Evolutionary conservation across 2,329 filamentous ascomycete genomes (phyloP).

Genomic region (Penicillium rolfsii): DNA sequence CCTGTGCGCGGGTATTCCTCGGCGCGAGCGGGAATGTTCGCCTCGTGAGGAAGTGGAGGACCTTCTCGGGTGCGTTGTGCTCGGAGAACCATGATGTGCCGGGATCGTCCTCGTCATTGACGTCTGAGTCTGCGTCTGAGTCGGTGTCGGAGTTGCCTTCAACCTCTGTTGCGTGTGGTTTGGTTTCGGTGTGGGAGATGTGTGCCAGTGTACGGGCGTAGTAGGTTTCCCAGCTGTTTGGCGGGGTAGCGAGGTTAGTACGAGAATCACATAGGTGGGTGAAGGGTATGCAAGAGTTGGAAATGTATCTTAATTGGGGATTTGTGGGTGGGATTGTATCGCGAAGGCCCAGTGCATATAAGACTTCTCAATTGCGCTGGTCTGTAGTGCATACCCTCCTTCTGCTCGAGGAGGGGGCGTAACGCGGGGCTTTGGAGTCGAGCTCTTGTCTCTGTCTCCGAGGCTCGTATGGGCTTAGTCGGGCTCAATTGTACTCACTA

Average conservation of each 20-base stretch:
- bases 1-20: conserved; percentile 35
- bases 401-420: background rate
- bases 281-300: background rate
- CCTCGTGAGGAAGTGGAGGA: conserved; percentile 68
- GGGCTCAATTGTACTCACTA: conserved; percentile 65
- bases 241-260: conserved; percentile 11
- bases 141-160: conserved; percentile 52
- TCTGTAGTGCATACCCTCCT: background rate
- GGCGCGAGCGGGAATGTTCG: conserved; percentile 51
- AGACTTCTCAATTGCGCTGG: background rate
- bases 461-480: background rate
- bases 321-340: too few relatives aligned
- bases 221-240: conserved; percentile 65
- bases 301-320: too few relatives aligned
- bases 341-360: background rate
- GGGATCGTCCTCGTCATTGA: conserved; percentile 71
- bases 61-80: conserved; percentile 80
- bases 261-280: conserved; percentile 12
- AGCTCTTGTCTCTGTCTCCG: background rate
- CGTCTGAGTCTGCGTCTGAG: conserved; percentile 68
- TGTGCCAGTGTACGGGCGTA: conserved; percentile 49
- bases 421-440: conserved; percentile 5
- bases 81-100: conserved; percentile 98
- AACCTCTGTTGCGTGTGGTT: background rate
- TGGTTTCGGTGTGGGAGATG: conserved; percentile 32